Evolutionary conservation across 1,284 basidiomycete species (phyloP).

Genomic region (Hemileccinum hortonii): DNA sequence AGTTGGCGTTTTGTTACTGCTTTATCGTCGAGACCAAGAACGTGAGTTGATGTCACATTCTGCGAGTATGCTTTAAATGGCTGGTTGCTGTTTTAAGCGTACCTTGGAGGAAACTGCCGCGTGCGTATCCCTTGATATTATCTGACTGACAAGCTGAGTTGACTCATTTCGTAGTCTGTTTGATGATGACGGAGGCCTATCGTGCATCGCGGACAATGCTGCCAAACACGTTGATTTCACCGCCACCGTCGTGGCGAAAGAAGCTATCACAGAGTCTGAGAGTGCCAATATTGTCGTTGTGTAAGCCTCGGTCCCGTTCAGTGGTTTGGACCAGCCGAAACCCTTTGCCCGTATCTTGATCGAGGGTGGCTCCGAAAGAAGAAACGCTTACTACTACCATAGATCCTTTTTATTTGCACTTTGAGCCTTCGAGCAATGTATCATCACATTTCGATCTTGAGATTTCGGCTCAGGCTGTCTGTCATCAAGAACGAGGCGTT

Average conservation of each 20-base stretch:
- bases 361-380: background rate
- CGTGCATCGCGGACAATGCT: background rate
- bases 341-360: background rate
- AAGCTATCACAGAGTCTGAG: background rate
- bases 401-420: constrained; percentile 8
- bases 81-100: background rate
- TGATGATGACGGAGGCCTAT: background rate
- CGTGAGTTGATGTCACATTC: constrained; percentile 5
- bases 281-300: background rate
- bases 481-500: too few species aligned
- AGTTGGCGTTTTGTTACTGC: constrained; percentile 60
- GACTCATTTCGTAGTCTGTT: background rate
- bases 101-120: constrained; percentile 12
- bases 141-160: background rate
- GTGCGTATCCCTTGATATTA: constrained; percentile 1
- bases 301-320: background rate
- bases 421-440: too few species aligned
- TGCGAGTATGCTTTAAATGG: background rate
- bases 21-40: constrained; percentile 71
- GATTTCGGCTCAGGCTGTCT: background rate
- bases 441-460: background rate
- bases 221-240: background rate
- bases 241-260: background rate
- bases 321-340: background rate
- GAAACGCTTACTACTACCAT: background rate